Evolutionary conservation across 2,329 filamentous ascomycete species (phyloP).

Genomic region (Lasiodiplodia hormozganensis): DNA sequence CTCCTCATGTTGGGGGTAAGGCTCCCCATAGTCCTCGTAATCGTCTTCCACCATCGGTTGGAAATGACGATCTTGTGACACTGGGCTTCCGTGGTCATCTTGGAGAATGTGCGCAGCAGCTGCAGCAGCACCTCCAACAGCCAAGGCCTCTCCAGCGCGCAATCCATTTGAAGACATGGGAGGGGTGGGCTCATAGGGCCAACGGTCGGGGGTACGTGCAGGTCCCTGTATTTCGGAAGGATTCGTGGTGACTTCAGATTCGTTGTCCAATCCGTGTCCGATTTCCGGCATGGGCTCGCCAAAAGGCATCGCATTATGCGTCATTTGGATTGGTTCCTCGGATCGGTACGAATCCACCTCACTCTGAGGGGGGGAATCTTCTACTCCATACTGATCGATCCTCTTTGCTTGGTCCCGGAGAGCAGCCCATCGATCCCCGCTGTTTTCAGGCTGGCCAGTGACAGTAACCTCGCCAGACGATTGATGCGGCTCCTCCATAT

Average conservation of each 20-base stretch:
- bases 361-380: constrained; percentile 62
- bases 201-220: constrained; percentile 59
- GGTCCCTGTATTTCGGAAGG: constrained; percentile 83
- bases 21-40: constrained; percentile 42
- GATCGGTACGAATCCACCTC: constrained; percentile 53
- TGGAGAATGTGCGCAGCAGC: constrained; percentile 48
- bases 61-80: constrained; percentile 39
- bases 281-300: constrained; percentile 77
- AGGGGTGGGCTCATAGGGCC: constrained; percentile 64
- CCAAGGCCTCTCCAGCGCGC: constrained; percentile 45
- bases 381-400: constrained; percentile 46
- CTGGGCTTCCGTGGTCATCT: constrained; percentile 36
- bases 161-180: constrained; percentile 41
- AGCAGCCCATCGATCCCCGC: constrained; percentile 44
- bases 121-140: constrained; percentile 61
- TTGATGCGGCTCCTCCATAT: constrained; percentile 33
- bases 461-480: constrained; percentile 33
- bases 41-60: constrained; percentile 49
- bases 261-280: constrained; percentile 66
- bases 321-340: constrained; percentile 62
- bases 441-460: constrained; percentile 37
- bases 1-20: constrained; percentile 36
- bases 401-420: constrained; percentile 47
- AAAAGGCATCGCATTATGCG: constrained; percentile 73
- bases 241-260: constrained; percentile 78